Conservation (phyloP, 257 asterid genomes). For the Osmanthus fragrans region DNA sequence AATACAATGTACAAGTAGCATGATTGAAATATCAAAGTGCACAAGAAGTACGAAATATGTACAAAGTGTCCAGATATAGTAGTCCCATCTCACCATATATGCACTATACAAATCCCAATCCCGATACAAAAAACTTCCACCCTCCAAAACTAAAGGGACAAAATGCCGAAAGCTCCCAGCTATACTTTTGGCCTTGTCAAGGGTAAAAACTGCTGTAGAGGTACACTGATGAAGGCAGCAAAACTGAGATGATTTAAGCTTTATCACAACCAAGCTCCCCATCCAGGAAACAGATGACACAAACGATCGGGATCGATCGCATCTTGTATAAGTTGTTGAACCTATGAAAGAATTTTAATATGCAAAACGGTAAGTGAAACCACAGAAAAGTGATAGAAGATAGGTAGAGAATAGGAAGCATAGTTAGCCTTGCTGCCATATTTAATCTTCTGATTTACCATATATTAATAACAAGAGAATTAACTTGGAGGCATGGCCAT, state of each 20-base stretch:
- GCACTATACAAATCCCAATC: not conserved
- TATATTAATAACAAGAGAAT: not conserved
- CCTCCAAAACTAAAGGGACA: not conserved
- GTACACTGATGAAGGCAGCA: slow-evolving; percentile 6
- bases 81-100: not conserved
- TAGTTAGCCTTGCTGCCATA: not conserved
- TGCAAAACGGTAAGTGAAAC: not conserved
- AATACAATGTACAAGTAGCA: too few species aligned
- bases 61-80: not conserved
- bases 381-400: not conserved
- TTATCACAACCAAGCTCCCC: slow-evolving; percentile 95
- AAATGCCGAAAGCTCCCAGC: not conserved
- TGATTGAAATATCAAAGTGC: too few species aligned
- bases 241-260: slow-evolving; percentile 19
- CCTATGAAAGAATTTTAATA: slow-evolving; percentile 43
- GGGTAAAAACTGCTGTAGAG: not conserved
- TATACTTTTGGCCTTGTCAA: not conserved
- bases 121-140: not conserved
- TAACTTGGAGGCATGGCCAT: not conserved
- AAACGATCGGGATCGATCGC: slow-evolving; percentile 91
- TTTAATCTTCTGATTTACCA: not conserved
- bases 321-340: slow-evolving; percentile 93
- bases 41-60: not conserved
- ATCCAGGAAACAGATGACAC: slow-evolving; percentile 97
- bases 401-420: not conserved